Conservation (phyloP, 176 grass and related monocot species). For the Triticum monococcum region DNA sequence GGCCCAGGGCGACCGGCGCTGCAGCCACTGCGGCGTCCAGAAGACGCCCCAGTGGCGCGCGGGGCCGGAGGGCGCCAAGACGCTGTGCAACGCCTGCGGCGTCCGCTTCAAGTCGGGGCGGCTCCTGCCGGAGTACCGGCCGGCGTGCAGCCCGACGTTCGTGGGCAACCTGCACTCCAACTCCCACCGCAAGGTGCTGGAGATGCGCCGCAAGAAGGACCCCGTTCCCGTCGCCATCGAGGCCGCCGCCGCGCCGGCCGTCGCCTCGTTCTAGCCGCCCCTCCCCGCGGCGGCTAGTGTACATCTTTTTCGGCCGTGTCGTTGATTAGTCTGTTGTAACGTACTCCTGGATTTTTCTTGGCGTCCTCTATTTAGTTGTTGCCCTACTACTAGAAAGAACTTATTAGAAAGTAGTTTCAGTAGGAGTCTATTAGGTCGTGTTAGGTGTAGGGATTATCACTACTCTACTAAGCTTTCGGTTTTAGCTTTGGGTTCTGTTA, state of each 20-base stretch:
- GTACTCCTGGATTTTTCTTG: slow-evolving; percentile 30
- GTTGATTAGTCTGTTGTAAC: slow-evolving; percentile 33
- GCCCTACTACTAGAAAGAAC: slow-evolving; percentile 33
- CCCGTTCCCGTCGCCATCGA: background rate
- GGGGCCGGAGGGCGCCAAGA: slow-evolving; percentile 83
- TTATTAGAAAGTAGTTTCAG: slow-evolving; percentile 35
- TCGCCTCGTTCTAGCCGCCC: slow-evolving; percentile 52
- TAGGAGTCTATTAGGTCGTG: slow-evolving; percentile 39
- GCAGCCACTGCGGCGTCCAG: slow-evolving; percentile 91
- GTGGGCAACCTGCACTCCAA: slow-evolving; percentile 75
- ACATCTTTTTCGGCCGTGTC: slow-evolving; percentile 41
- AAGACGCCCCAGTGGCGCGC: slow-evolving; percentile 97
- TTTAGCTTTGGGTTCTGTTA: slow-evolving; percentile 45
- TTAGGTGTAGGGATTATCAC: slow-evolving; percentile 35
- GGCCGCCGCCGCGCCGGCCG: slow-evolving; percentile 31
- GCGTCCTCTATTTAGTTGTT: slow-evolving; percentile 9
- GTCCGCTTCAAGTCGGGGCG: slow-evolving; percentile 89
- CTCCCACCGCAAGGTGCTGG: slow-evolving; percentile 88
- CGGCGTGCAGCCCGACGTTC: slow-evolving; percentile 90
- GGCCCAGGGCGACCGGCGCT: slow-evolving; percentile 51
- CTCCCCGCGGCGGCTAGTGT: slow-evolving; percentile 23
- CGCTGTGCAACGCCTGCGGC: slow-evolving; percentile 94
- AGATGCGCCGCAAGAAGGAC: slow-evolving; percentile 90
- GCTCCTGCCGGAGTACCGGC: slow-evolving; percentile 87
- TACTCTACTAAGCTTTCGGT: slow-evolving; percentile 31